Evolutionary conservation across 108 stramenopile species (phyloP).

Genomic region (Conticribra weissflogii): DNA sequence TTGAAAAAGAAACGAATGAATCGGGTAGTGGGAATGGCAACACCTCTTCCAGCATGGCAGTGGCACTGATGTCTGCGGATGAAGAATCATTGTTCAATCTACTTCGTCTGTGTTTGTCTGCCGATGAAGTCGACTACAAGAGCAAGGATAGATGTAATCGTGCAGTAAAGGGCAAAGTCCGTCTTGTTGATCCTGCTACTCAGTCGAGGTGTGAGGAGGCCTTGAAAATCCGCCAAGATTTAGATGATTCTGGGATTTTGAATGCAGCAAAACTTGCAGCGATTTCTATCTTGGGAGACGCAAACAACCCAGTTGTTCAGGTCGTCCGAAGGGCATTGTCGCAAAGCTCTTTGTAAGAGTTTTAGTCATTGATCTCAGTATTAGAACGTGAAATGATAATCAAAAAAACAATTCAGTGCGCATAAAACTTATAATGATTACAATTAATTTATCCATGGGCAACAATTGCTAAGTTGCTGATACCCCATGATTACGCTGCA

Average conservation of each 20-base stretch:
- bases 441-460: too few relatives aligned
- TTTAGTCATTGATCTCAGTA: background rate
- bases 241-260: constrained; percentile 53
- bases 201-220: constrained; percentile 74
- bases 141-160: too few relatives aligned
- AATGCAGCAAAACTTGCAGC: constrained; percentile 29
- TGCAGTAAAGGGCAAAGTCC: constrained; percentile 22
- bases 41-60: constrained; percentile 40
- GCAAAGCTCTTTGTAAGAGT: background rate
- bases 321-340: constrained; percentile 31
- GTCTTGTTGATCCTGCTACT: constrained; percentile 57
- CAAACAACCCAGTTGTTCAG: constrained; percentile 23
- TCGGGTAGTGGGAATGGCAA: constrained; percentile 2
- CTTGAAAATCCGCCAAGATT: constrained; percentile 45
- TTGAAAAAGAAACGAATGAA: constrained; percentile 51
- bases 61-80: constrained; percentile 46
- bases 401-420: too few relatives aligned
- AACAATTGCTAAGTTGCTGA: too few relatives aligned
- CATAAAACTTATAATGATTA: too few relatives aligned
- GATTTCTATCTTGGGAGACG: constrained; percentile 26
- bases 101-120: constrained; percentile 29
- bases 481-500: too few relatives aligned
- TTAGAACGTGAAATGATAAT: too few relatives aligned
- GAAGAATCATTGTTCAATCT: constrained; percentile 55
- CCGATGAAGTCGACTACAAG: background rate